These are phyloP conservation scores for Scheffersomyces parashehatae DNA, from an alignment of 1,139 yeast genomes.

Conservation along the genomic window DNA sequence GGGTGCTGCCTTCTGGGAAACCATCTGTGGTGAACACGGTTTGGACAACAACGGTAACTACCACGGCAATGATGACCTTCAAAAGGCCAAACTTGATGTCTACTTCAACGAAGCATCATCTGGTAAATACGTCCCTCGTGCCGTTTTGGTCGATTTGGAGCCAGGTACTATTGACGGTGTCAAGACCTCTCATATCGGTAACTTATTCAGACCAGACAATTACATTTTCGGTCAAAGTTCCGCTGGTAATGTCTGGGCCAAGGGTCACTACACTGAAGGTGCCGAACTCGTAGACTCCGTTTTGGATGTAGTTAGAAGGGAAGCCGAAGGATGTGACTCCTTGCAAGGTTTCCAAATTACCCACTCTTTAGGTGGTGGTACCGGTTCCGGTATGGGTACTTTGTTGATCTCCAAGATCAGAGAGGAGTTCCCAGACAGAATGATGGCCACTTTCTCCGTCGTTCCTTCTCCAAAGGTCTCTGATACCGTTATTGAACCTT, in stretches of 20 bases:
- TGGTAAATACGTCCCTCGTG: slow-evolving; percentile 90
- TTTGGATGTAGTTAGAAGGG: slow-evolving; percentile 86
- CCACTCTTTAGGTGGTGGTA: slow-evolving; percentile 95
- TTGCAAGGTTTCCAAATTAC: slow-evolving; percentile 93
- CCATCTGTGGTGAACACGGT: slow-evolving; percentile 96
- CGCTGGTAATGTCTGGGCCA: slow-evolving; percentile 96
- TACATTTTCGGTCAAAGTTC: slow-evolving; percentile 86
- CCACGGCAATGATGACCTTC: slow-evolving; percentile 67
- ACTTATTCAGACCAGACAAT: slow-evolving; percentile 88
- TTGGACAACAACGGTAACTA: slow-evolving; percentile 81
- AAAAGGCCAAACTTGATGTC: slow-evolving; percentile 55
- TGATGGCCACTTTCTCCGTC: slow-evolving; percentile 94
- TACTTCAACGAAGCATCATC: slow-evolving; percentile 64
- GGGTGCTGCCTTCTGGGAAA: slow-evolving; percentile 98
- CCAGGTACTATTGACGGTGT: slow-evolving; percentile 92
- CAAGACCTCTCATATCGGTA: slow-evolving; percentile 73
- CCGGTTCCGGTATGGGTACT: slow-evolving; percentile 88
- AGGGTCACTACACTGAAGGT: slow-evolving; percentile 95
- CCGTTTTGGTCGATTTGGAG: slow-evolving; percentile 88
- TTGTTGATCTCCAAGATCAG: slow-evolving; percentile 29
- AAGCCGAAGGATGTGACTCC: slow-evolving; percentile 90
- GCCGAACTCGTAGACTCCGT: slow-evolving; percentile 91
- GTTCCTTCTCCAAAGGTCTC: slow-evolving; percentile 90
- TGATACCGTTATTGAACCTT: slow-evolving; percentile 93
- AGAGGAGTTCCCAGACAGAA: slow-evolving; percentile 65